Percentiles rank a stretch among this genome's conserved stretches.
phyloP scores from a whole-genome alignment of 768 basidiomycete genomes.

The Butyriboletus loyo region DNA sequence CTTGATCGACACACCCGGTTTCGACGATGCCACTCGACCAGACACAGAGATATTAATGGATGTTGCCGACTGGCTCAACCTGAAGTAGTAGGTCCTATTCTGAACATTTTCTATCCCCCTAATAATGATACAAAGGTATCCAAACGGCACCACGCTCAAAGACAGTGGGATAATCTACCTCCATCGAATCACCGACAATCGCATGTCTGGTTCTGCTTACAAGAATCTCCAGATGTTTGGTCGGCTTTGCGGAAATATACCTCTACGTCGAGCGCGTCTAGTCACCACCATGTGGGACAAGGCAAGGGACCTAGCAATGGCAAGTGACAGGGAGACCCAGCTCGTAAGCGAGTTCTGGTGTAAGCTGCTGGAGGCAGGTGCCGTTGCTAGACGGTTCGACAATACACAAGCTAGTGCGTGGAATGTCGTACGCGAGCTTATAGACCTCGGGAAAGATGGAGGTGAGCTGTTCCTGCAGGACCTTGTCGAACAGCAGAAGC shows the following conservation, averaged over 20 bases:
- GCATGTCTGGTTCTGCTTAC: slow-evolving; percentile 29
- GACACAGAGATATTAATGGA: slow-evolving; percentile 10
- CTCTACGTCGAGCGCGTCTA: slow-evolving; percentile 30
- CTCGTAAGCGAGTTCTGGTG: slow-evolving; percentile 28
- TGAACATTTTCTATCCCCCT: neutral
- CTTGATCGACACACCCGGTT: slow-evolving; percentile 21
- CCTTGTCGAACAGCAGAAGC: slow-evolving; percentile 8
- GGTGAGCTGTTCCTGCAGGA: slow-evolving; percentile 17
- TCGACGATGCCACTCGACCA: slow-evolving; percentile 17
- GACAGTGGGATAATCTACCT: slow-evolving; percentile 34
- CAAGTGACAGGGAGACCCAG: slow-evolving; percentile 19
- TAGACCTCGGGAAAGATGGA: rapidly evolving
- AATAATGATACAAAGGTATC: slow-evolving; percentile 6
- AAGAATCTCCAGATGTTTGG: slow-evolving; percentile 35
- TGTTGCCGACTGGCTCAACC: slow-evolving; percentile 20
- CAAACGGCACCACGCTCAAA: neutral
- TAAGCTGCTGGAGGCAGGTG: neutral
- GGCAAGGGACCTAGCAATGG: slow-evolving; percentile 12
- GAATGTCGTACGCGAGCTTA: neutral
- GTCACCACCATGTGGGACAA: slow-evolving; percentile 40
- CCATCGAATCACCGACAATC: slow-evolving; percentile 35
- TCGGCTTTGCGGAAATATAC: slow-evolving; percentile 32
- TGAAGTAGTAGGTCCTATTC: slow-evolving; percentile 9
- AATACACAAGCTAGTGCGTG: neutral
- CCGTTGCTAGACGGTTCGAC: neutral